Evolutionary conservation across 805 yeast genomes (phyloP).

Genomic region (Saccharomycopsis guyanensis): DNA sequence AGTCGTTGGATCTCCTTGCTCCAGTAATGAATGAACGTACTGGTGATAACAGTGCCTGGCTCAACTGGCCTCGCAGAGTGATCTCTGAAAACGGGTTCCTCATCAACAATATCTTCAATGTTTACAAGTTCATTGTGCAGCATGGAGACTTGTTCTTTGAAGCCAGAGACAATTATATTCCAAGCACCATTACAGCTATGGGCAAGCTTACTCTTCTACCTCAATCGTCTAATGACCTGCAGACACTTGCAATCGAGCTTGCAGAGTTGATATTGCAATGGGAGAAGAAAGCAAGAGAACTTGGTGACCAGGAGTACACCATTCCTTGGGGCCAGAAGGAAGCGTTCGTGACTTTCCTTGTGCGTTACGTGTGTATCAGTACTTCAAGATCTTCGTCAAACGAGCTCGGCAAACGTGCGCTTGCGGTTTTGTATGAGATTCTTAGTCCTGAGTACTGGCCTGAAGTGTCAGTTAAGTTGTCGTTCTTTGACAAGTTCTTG

Average conservation of each 20-base stretch:
- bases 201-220: conserved; percentile 77
- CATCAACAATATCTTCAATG: conserved; percentile 76
- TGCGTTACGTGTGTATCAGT: conserved; percentile 80
- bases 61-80: conserved; percentile 91
- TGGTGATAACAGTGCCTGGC: conserved; percentile 57
- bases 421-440: conserved; percentile 67
- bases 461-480: conserved; percentile 78
- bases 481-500: conserved; percentile 82
- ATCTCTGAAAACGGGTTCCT: conserved; percentile 65
- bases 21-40: conserved; percentile 66
- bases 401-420: conserved; percentile 72
- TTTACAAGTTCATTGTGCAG: conserved; percentile 81
- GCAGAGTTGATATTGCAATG: conserved; percentile 80
- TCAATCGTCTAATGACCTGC: conserved; percentile 74
- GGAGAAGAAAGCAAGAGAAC: conserved; percentile 51
- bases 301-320: conserved; percentile 30
- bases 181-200: conserved; percentile 86
- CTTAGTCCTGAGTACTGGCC: conserved; percentile 74
- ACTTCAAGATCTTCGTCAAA: conserved; percentile 80
- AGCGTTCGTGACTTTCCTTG: conserved; percentile 81
- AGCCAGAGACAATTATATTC: conserved; percentile 84
- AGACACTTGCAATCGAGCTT: conserved; percentile 77
- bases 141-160: conserved; percentile 80
- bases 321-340: conserved; percentile 79
- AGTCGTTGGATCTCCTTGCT: conserved; percentile 81